Evolutionary conservation across 2,329 filamentous ascomycete genomes (phyloP), one percentile per base, ranked within the genome.

Genomic region (Talaromyces pinophilus): DNA sequence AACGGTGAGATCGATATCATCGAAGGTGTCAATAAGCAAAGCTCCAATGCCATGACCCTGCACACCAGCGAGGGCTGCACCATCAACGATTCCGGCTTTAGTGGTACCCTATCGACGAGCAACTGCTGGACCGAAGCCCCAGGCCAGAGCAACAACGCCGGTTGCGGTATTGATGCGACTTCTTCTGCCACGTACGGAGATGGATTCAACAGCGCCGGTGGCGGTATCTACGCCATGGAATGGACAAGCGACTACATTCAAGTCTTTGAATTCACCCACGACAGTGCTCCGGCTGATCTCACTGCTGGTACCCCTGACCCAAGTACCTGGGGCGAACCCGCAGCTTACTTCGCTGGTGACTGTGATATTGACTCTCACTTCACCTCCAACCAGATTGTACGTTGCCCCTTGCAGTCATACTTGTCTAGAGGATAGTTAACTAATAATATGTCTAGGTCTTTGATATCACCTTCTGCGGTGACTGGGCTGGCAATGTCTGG

Each of bases 381-480:
- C 81, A 81, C 81, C 67, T 79, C 90, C 67, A 86, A 96, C 81
- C 86, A 89, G 71, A 88, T 97, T 69, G 86, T 79, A 75, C 60
- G 70, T 71, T 15, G 30, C 60, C 42, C 30, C 11, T 44, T 13
- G 7, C 10, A 33, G 30, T 33, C 30, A 7, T 33, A 33, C 30
- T 33, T 33, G 30, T 10, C 30, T 33, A 33, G 30, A 33, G 8
- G 13, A 22, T 52, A 62, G 8, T 1, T 33, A 6, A 19, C 22
- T 60, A 19, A 60, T 40, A 2, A 28, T 46, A 8, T 15, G 10
- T 30, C 15, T 61, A 79, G 77, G 73, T 80, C 62, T 80, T 90
- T 44, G 96, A 91, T 79, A 95, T 89, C 0, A 91, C 90, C 5
- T 92, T 96, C 77, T 97, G 93, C 78, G 93, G 93, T 22, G 87